A percentile compares a stretch with the other conserved stretches of the same genome.
phyloP scores from a whole-genome alignment of 352 stramenopile species.

The Nothophytophthora sp. region DNA sequence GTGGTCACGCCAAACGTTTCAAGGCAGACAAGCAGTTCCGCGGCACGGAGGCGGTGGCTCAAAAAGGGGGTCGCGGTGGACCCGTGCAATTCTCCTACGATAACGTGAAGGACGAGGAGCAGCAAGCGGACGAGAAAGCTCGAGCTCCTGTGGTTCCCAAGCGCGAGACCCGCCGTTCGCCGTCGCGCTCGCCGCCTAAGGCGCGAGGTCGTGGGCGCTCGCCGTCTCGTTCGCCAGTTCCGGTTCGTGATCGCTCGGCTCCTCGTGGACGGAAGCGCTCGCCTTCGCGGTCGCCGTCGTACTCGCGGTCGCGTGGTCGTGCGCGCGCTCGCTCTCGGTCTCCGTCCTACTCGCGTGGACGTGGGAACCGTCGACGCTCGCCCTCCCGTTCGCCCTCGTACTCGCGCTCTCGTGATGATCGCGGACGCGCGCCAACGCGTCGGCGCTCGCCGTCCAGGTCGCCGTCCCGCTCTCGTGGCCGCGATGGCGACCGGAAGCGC shows the following conservation, averaged over 20 bases:
- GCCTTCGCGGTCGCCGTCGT: constrained; percentile 7
- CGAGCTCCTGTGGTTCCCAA: constrained; percentile 9
- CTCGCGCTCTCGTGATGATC: constrained; percentile 18
- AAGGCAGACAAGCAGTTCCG: constrained; percentile 90
- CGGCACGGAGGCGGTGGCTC: constrained; percentile 69
- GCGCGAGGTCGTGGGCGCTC: constrained; percentile 9
- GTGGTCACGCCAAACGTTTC: constrained; percentile 78
- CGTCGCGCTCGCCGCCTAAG: constrained; percentile 4
- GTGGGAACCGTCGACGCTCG: background rate
- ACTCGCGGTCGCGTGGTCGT: constrained; percentile 19
- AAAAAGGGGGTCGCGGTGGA: constrained; percentile 46
- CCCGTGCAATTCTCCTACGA: constrained; percentile 90
- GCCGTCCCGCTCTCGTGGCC: constrained; percentile 15
- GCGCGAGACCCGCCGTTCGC: constrained; percentile 11
- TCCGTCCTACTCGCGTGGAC: constrained; percentile 19
- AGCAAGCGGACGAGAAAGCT: constrained; percentile 20
- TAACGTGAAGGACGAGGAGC: constrained; percentile 41
- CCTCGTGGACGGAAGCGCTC: constrained; percentile 9
- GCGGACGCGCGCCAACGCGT: constrained; percentile 3
- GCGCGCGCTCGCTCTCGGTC: constrained; percentile 32
- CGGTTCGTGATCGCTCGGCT: too few relatives aligned
- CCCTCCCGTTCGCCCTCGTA: constrained; percentile 22
- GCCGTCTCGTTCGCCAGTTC: constrained; percentile 3
- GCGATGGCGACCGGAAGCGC: constrained; percentile 48
- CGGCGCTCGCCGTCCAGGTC: constrained; percentile 20